Evolutionary conservation across 2,329 filamentous ascomycete species (phyloP).

Genomic region (Chaetomiaceae sp.): DNA sequence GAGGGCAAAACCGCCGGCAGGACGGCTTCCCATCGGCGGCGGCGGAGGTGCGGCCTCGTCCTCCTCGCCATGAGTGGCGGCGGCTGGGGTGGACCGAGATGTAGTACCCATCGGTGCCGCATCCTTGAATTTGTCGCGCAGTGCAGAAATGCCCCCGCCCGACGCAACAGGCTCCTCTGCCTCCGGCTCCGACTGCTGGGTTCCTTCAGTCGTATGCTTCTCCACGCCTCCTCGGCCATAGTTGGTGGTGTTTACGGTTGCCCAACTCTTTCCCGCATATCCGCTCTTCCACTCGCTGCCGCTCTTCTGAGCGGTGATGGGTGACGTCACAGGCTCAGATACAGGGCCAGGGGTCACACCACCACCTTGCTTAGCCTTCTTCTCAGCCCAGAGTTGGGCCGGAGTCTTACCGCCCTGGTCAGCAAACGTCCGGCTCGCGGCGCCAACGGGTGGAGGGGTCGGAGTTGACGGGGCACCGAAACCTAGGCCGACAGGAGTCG

Average conservation of each 20-base stretch:
- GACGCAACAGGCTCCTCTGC: conserved; percentile 43
- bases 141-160: conserved; percentile 62
- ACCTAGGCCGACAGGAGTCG: conserved; percentile 65
- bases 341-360: conserved; percentile 44
- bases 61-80: conserved; percentile 39
- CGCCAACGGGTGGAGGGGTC: conserved; percentile 62
- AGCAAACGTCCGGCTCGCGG: conserved; percentile 87
- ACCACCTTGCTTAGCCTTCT: conserved; percentile 77
- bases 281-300: conserved; percentile 86
- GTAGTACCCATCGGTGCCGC: conserved; percentile 61
- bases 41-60: conserved; percentile 55
- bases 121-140: conserved; percentile 79
- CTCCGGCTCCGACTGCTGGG: conserved; percentile 41
- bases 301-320: conserved; percentile 64
- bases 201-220: conserved; percentile 60
- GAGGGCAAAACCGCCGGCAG: conserved; percentile 70
- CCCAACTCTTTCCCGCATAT: conserved; percentile 88
- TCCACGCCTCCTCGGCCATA: conserved; percentile 61
- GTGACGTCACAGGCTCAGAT: conserved; percentile 43
- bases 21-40: conserved; percentile 59
- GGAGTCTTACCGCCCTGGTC: conserved; percentile 94
- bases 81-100: conserved; percentile 32
- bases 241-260: conserved; percentile 67
- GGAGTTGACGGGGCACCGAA: conserved; percentile 58
- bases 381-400: conserved; percentile 95